Evolutionary conservation across 1,139 yeast species (phyloP).

Genomic region (Geotrichum bryndzae): DNA sequence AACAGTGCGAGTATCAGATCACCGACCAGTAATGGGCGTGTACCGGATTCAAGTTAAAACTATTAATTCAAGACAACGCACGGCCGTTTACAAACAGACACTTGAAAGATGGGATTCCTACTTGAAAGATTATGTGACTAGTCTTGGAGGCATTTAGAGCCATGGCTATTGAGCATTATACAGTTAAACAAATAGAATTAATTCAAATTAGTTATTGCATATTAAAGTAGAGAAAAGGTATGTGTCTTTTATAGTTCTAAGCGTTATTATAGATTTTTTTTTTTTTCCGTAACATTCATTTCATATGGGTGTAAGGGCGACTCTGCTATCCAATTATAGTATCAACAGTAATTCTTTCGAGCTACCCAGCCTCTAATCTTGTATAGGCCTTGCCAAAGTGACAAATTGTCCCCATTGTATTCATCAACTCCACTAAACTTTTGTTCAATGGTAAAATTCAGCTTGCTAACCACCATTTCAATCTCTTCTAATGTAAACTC

Average conservation of each 20-base stretch:
- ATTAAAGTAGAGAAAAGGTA: not conserved
- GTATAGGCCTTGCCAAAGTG: slow-evolving; percentile 29
- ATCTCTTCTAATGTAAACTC: slow-evolving; percentile 67
- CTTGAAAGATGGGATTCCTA: slow-evolving; percentile 26
- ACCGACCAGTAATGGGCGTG: slow-evolving; percentile 82
- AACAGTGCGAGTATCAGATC: slow-evolving; percentile 68
- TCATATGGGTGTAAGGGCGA: not conserved
- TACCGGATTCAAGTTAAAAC: slow-evolving; percentile 60
- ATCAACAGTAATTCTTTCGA: slow-evolving; percentile 3
- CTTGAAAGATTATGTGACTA: slow-evolving; percentile 17
- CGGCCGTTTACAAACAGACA: slow-evolving; percentile 42
- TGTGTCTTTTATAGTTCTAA: not conserved
- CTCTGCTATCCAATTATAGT: not conserved
- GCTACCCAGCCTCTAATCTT: slow-evolving; percentile 29
- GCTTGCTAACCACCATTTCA: slow-evolving; percentile 40
- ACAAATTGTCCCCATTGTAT: slow-evolving; percentile 28
- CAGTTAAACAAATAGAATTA: not conserved
- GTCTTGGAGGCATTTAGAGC: not conserved
- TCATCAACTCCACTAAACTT: slow-evolving; percentile 29
- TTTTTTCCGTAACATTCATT: not conserved
- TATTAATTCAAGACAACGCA: slow-evolving; percentile 53
- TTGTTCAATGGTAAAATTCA: slow-evolving; percentile 62
- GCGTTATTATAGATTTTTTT: not conserved
- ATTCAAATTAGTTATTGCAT: not conserved
- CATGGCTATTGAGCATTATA: not conserved